Conservation (phyloP, 177 flowering plant species). For the Vitis hybrid region DNA sequence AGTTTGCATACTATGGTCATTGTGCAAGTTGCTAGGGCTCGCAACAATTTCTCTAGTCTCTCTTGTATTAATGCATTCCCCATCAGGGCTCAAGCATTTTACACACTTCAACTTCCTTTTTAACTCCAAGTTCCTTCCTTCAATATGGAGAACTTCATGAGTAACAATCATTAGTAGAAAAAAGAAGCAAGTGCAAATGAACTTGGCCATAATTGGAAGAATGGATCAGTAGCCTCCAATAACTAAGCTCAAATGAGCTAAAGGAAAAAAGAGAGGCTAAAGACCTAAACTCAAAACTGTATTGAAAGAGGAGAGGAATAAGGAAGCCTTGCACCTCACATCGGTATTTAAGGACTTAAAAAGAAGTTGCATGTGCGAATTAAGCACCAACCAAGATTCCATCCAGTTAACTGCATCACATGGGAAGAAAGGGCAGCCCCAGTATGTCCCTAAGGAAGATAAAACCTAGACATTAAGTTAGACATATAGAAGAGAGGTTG, state of each 20-base stretch:
- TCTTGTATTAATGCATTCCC: neutral
- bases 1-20: neutral
- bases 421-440: no score
- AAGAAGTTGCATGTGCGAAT: no score
- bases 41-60: neutral
- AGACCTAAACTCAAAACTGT: no score
- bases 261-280: neutral
- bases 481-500: no score
- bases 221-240: neutral
- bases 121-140: slow-evolving; percentile 19
- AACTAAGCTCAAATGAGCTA: no score
- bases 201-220: slow-evolving; percentile 16
- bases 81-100: neutral
- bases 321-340: no score
- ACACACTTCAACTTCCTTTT: neutral
- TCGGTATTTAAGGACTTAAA: no score
- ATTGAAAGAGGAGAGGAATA: no score
- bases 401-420: no score
- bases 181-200: slow-evolving; percentile 2
- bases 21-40: neutral
- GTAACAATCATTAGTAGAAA: slow-evolving; percentile 16
- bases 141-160: slow-evolving; percentile 12
- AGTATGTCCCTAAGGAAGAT: no score
- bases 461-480: no score
- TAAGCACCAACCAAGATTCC: no score